Conservation (phyloP, 495 filamentous ascomycete genomes). For the Annulohypoxylon moriforme region DNA sequence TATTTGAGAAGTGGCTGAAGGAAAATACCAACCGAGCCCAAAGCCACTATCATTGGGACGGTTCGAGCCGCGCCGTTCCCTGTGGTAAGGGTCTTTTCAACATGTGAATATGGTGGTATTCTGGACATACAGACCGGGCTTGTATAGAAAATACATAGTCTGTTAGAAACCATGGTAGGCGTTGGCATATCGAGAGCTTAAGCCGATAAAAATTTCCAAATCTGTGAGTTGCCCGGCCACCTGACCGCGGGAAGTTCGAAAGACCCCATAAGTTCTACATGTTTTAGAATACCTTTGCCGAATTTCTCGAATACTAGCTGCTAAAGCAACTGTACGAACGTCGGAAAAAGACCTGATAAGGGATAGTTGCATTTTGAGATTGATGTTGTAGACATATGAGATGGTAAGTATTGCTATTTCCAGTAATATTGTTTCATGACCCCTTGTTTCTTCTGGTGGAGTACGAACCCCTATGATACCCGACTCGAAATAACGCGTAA, state of each 20-base stretch:
- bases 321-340: background rate
- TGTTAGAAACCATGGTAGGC: too few relatives aligned
- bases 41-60: slow-evolving; percentile 1
- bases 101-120: background rate
- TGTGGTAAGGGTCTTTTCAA: background rate
- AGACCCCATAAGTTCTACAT: background rate
- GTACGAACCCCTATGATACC: slow-evolving; percentile 3
- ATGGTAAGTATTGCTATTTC: background rate
- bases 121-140: too few relatives aligned
- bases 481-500: slow-evolving; percentile 11
- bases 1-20: background rate
- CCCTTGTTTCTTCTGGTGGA: slow-evolving; percentile 16
- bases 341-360: too few relatives aligned
- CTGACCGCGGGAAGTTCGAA: background rate
- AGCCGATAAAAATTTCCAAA: background rate
- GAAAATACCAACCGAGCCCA: background rate
- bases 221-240: background rate
- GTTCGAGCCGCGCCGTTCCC: slow-evolving; percentile 26
- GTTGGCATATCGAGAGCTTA: too few relatives aligned
- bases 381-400: background rate
- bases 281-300: too few relatives aligned
- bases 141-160: too few relatives aligned
- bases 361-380: background rate
- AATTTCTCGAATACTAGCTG: background rate
- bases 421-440: background rate